Base-by-base conservation (phyloP, 2,329 filamentous ascomycete species). In the Periconia sp. region DNA sequence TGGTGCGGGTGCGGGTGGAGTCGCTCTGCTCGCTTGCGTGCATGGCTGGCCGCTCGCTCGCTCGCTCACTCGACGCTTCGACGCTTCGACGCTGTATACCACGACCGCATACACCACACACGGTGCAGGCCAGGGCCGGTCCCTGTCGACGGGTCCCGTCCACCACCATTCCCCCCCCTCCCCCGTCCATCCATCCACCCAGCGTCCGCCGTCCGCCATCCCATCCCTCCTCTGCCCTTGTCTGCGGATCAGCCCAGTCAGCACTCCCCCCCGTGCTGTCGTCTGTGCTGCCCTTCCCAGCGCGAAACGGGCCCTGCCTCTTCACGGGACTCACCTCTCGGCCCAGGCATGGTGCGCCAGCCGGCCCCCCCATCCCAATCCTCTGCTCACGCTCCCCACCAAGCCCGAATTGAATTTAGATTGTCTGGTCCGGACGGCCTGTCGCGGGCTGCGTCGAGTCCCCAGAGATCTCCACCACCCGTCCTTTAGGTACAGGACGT, bases 401-500 rank as follows among this genome's bases (percentile, higher is more conserved):
- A 63, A 40, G 56, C 61, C 63, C 56, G 56, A 64, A 59, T 55
- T 52, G 60, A 63, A 49, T 63, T 61, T 66, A 66, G 65, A 66
- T 65, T 66, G 63, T 65, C 44, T 61, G 61, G 55, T 55, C 61
- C 61, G 57, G 57, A 57, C 58, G 61, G 56, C 52, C 54, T 53
- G 63, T 62, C 57, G 58, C 54, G 49, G 55, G 46, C 52, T 40
- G 44, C 40, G 46, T 48, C 37, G 35, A 57, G 57, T 52, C 61
- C 63, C 61, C 60, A 63, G 60, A 58, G 51, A 64, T 68, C 59
- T 63, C 63, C 63, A 65, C 56, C 56, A 57, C 56, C 61, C 63
- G 61, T 56, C 51, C 51, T 48, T 55, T 59, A 64, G 58, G 52
- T 44, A 59, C 55, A 49, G 55, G 49, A 43, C 47, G 48, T 46